phyloP scores from a whole-genome alignment of 768 basidiomycete genomes.

The Rhizopogon vulgaris region DNA sequence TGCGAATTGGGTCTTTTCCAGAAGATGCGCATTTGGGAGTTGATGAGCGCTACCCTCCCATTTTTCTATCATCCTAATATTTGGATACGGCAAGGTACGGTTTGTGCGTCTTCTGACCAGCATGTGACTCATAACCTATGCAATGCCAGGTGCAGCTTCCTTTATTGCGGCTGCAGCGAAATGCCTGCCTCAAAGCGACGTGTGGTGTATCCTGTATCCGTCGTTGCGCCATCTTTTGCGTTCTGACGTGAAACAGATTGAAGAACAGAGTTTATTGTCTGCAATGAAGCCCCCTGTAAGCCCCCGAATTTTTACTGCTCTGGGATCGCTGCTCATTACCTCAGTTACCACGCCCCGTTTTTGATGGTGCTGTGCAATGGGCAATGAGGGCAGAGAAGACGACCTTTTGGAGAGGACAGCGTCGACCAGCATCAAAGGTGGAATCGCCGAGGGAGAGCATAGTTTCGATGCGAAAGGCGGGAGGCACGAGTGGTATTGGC shows the following conservation, averaged over 20 bases:
- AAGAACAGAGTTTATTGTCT: constrained; percentile 67
- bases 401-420: constrained; percentile 67
- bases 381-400: constrained; percentile 80
- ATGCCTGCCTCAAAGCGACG: constrained; percentile 79
- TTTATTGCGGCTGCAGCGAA: constrained; percentile 85
- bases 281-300: constrained; percentile 77
- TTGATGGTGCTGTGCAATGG: constrained; percentile 85
- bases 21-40: constrained; percentile 95
- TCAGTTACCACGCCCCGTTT: constrained; percentile 58
- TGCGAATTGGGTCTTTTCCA: constrained; percentile 88
- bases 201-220: constrained; percentile 97
- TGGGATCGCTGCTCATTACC: background rate
- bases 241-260: constrained; percentile 71
- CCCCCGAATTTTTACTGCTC: background rate
- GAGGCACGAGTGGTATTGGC: constrained; percentile 29
- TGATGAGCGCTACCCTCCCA: constrained; percentile 81
- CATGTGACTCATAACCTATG: background rate
- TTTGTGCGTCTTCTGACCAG: background rate
- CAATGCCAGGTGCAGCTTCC: constrained; percentile 63
- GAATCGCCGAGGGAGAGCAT: constrained; percentile 74
- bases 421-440: constrained; percentile 38
- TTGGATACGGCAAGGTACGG: constrained; percentile 91
- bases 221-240: constrained; percentile 80
- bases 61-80: constrained; percentile 93
- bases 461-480: constrained; percentile 52